A percentile compares a stretch with the other conserved stretches of the same genome.
Evolutionary conservation across 495 filamentous ascomycete species (phyloP).

Genomic region (Tuber microsphaerosporum): DNA sequence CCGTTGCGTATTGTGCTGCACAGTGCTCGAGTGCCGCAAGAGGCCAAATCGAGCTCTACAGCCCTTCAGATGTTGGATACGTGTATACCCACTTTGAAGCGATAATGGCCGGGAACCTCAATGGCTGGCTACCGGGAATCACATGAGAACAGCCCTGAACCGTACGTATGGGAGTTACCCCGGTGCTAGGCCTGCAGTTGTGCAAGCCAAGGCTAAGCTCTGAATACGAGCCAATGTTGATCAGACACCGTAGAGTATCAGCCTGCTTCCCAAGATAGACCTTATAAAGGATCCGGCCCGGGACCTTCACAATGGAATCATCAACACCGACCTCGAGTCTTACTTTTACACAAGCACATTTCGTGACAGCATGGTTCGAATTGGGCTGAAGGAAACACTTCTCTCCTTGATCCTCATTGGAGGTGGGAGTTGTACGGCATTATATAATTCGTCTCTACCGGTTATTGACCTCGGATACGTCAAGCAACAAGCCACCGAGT

Average conservation of each 20-base stretch:
- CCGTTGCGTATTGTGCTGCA: too few species aligned
- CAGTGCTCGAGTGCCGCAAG: too few species aligned
- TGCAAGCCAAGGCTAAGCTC: neutral
- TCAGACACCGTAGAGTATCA: neutral
- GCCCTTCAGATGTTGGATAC: too few species aligned
- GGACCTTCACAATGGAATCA: neutral
- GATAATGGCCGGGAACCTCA: too few species aligned
- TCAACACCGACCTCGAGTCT: neutral
- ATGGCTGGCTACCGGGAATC: too few species aligned
- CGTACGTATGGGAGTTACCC: neutral
- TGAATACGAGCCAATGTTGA: neutral
- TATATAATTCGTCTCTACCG: slow-evolving; percentile 18
- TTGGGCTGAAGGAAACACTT: neutral
- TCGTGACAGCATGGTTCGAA: neutral
- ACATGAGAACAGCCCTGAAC: too few species aligned
- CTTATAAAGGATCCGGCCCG: neutral
- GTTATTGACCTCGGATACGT: slow-evolving; percentile 39
- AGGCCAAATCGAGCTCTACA: too few species aligned
- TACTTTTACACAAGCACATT: neutral
- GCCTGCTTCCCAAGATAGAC: neutral
- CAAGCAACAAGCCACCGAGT: slow-evolving; percentile 31
- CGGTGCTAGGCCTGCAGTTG: neutral
- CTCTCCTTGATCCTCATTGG: neutral
- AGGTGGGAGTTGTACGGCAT: neutral
- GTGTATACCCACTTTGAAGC: too few species aligned